phyloP scores from a whole-genome alignment of 495 filamentous ascomycete genomes.

The Podospora australis region DNA sequence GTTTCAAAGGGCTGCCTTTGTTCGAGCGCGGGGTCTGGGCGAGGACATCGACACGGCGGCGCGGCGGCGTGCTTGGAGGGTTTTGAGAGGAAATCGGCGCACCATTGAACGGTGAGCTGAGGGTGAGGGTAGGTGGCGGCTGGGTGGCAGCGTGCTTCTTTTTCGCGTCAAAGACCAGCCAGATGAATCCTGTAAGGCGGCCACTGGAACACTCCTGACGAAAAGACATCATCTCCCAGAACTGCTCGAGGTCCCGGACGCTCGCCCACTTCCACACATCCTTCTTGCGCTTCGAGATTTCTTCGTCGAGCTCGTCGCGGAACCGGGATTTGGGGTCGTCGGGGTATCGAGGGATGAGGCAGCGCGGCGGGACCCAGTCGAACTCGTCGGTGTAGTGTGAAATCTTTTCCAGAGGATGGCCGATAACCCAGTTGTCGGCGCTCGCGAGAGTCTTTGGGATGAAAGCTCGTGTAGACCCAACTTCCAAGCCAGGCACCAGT shows the following conservation, averaged over 20 bases:
- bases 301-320: conserved; percentile 78
- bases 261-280: conserved; percentile 69
- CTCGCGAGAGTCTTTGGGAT: conserved; percentile 38
- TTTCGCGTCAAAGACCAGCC: conserved; percentile 68
- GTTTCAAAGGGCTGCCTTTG: conserved; percentile 14
- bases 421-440: conserved; percentile 44
- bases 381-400: conserved; percentile 58
- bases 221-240: conserved; percentile 99
- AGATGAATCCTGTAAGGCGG: conserved; percentile 85
- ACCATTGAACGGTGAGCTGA: conserved; percentile 23
- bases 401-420: conserved; percentile 52
- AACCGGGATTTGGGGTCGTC: conserved; percentile 96
- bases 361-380: conserved; percentile 63
- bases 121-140: conserved; percentile 6
- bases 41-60: conserved; percentile 13
- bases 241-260: conserved; percentile 75
- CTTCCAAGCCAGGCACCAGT: conserved; percentile 78
- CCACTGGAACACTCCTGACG: conserved; percentile 93
- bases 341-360: conserved; percentile 82
- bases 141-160: neutral
- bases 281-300: conserved; percentile 36
- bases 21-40: conserved; percentile 17
- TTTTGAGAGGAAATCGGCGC: conserved; percentile 9
- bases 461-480: conserved; percentile 63
- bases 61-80: conserved; percentile 31